Evolutionary conservation across 208 protist species (phyloP).

Genomic region (Wallacemonas sp.): DNA sequence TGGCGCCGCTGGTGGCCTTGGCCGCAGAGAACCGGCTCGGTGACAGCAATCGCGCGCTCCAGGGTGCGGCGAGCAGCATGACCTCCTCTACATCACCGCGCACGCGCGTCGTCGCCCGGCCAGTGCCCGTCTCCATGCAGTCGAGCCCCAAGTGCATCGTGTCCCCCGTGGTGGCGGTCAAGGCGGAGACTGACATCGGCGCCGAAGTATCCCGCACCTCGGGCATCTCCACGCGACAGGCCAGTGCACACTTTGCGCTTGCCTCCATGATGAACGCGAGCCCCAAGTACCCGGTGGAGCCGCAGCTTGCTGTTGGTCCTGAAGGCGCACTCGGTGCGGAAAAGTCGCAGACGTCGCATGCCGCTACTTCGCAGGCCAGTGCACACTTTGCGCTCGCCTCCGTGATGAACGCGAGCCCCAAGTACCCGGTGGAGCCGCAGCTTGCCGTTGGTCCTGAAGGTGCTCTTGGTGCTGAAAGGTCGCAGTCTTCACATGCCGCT

Average conservation of each 20-base stretch:
- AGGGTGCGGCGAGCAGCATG: not conserved
- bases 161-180: too few species aligned
- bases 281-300: constrained; percentile 5
- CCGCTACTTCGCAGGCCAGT: constrained; percentile 1
- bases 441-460: too few species aligned
- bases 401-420: not conserved
- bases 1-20: not conserved
- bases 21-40: constrained; percentile 4
- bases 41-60: constrained; percentile 4
- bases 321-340: not conserved
- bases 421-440: too few species aligned
- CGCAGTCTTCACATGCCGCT: not conserved
- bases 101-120: not conserved
- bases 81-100: not conserved
- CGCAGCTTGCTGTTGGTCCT: not conserved
- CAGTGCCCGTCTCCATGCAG: not conserved
- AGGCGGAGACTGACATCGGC: not conserved
- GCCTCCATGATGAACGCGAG: constrained; percentile 14
- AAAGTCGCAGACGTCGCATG: too few species aligned
- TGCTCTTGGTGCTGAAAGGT: not conserved
- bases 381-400: not conserved
- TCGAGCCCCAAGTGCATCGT: too few species aligned
- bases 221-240: not conserved
- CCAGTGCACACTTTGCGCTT: constrained; percentile 9
- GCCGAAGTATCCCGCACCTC: not conserved